Evolutionary conservation across 1,139 yeast species (phyloP).

Genomic region (Tardiomyces blankii): DNA sequence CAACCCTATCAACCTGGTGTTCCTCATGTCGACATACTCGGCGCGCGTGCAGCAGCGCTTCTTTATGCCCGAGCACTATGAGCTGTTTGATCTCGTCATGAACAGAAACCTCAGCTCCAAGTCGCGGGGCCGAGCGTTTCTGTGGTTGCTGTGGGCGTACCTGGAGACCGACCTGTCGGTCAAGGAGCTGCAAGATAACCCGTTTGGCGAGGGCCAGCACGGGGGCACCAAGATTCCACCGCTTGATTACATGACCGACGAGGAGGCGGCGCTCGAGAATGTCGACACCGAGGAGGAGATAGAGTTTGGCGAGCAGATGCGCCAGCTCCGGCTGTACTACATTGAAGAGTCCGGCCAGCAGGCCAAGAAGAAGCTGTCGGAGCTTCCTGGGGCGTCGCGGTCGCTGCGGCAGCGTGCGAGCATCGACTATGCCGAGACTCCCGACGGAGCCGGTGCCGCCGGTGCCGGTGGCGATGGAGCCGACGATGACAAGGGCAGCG

Average conservation of each 20-base stretch:
- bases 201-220: conserved; percentile 44
- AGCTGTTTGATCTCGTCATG: conserved; percentile 57
- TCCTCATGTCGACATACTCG: conserved; percentile 58
- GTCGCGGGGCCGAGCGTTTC: conserved; percentile 58
- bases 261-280: conserved; percentile 37
- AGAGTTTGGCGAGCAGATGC: conserved; percentile 62
- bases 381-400: neutral
- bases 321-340: conserved; percentile 46
- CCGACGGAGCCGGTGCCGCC: neutral
- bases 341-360: conserved; percentile 31
- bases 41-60: conserved; percentile 35
- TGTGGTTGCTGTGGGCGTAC: conserved; percentile 78
- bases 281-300: conserved; percentile 63
- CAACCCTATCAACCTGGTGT: conserved; percentile 62
- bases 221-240: conserved; percentile 34
- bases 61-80: conserved; percentile 20
- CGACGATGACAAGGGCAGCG: neutral
- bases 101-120: conserved; percentile 40
- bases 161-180: conserved; percentile 57
- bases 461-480: neutral
- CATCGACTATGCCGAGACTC: conserved; percentile 1
- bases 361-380: neutral
- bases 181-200: conserved; percentile 45
- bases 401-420: neutral
- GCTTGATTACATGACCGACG: conserved; percentile 31